Conservation (phyloP, 257 asterid species). For the Craterostigma plantagineum region DNA sequence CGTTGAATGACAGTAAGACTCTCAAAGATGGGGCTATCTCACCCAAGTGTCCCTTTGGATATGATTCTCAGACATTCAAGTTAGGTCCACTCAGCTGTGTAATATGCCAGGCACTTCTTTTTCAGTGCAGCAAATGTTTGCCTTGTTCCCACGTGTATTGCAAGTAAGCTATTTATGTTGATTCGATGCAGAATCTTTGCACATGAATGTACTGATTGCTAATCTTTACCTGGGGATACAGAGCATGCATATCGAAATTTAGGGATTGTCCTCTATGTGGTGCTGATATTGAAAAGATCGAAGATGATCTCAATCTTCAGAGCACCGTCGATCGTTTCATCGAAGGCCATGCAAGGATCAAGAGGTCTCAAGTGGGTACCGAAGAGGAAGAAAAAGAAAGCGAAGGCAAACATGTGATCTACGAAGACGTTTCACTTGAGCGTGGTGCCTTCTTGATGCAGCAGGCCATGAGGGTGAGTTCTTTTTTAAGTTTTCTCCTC, state of each 20-base stretch:
- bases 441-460: slow-evolving; percentile 90
- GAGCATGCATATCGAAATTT: slow-evolving; percentile 68
- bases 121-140: slow-evolving; percentile 68
- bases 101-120: slow-evolving; percentile 89
- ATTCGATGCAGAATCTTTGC: neutral
- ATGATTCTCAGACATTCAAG: slow-evolving; percentile 77
- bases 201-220: neutral
- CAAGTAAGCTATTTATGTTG: slow-evolving; percentile 43
- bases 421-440: slow-evolving; percentile 92
- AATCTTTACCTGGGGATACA: slow-evolving; percentile 23
- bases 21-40: slow-evolving; percentile 26
- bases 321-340: slow-evolving; percentile 77
- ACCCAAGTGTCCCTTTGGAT: slow-evolving; percentile 48
- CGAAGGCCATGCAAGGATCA: slow-evolving; percentile 95
- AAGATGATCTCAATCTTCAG: slow-evolving; percentile 70
- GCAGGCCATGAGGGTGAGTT: slow-evolving; percentile 92
- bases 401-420: slow-evolving; percentile 50
- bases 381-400: slow-evolving; percentile 39
- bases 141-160: slow-evolving; percentile 89
- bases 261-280: slow-evolving; percentile 95
- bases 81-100: slow-evolving; percentile 92
- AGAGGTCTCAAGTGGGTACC: slow-evolving; percentile 54
- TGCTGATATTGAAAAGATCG: slow-evolving; percentile 90
- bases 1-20: slow-evolving; percentile 17
- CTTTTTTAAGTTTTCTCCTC: neutral